Evolutionary conservation across 2,329 filamentous ascomycete species (phyloP), one percentile per base, ranked within the genome.

Genomic region (Podosphaera aphanis): DNA sequence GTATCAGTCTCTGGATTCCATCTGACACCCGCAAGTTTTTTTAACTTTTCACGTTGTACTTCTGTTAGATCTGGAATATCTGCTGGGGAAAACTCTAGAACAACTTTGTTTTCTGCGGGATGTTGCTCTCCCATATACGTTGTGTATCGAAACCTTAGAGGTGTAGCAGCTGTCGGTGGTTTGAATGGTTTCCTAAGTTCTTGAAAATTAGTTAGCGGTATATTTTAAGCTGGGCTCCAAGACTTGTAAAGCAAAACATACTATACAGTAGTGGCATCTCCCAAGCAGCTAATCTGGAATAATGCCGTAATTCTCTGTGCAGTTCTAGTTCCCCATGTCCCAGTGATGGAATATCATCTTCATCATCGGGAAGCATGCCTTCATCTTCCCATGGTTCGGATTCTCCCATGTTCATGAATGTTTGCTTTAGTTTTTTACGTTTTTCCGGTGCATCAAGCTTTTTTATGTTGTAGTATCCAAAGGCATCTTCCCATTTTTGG

Each of bases 101-200:
- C 86, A 18, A 98, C 86, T 68, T 98, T 98, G 59, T 77, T 78
- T 63, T 85, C 77, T 2, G 88, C 84, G 0, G 90, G 88, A 64
- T 98, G 92, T 47, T 73, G 68, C 64, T 95, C 90, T 56, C 88
- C 88, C 71, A 98, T 79, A 65, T 95, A 95, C 33, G 80, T 86
- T 15, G 90, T 98, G 67, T 93, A 94, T 56, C 90, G 79, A 75
- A 94, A 98, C 56, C 88, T 80, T 48, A 98, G 74, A 40, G 84
- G 75, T 55, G 82, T 70, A 40, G 74, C 62, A 25, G 68, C 61
- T 13, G 71, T 69, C 1, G 88, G 84, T 2, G 77, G 73, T 49
- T 70, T 64, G 61, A 93, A 95, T 16, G 83, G 79, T 62, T 83
- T 83, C 46, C 83, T 79, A 50, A 90, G 72, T 60, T 88, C 83